Evolutionary conservation across 805 yeast genomes (phyloP).

Genomic region (Hanseniaspora clermontiae): DNA sequence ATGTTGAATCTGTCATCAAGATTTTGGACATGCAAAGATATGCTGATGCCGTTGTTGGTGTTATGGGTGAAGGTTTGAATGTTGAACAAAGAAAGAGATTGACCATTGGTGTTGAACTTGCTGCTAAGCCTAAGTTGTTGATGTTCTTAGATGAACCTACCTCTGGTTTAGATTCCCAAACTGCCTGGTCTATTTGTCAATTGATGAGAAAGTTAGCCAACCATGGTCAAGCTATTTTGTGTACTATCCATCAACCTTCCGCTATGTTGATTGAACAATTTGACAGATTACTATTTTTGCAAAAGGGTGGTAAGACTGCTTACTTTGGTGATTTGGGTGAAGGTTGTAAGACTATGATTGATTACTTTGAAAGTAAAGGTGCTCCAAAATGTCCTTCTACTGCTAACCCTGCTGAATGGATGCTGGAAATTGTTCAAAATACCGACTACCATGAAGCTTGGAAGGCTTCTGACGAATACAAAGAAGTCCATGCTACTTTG

Average conservation of each 20-base stretch:
- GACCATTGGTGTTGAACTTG: slow-evolving; percentile 55
- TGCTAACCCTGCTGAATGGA: slow-evolving; percentile 85
- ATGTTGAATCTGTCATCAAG: slow-evolving; percentile 53
- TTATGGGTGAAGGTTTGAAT: slow-evolving; percentile 56
- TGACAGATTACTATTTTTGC: slow-evolving; percentile 60
- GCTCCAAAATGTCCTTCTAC: slow-evolving; percentile 52
- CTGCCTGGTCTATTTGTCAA: slow-evolving; percentile 55
- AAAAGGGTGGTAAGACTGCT: slow-evolving; percentile 59
- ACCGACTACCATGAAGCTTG: slow-evolving; percentile 69
- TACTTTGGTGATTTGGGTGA: slow-evolving; percentile 65
- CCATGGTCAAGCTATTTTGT: slow-evolving; percentile 51
- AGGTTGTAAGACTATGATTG: slow-evolving; percentile 43
- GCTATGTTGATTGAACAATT: slow-evolving; percentile 66
- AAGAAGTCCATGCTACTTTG: slow-evolving; percentile 47
- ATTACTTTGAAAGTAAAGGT: slow-evolving; percentile 55
- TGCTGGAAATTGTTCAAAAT: slow-evolving; percentile 75
- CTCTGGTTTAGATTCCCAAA: slow-evolving; percentile 56
- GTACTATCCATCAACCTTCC: slow-evolving; percentile 80
- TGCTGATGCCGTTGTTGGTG: slow-evolving; percentile 65
- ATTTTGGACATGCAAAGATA: slow-evolving; percentile 51
- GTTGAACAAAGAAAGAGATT: slow-evolving; percentile 52
- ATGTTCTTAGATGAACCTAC: slow-evolving; percentile 58
- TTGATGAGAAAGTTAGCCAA: slow-evolving; percentile 47
- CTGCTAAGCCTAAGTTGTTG: slow-evolving; percentile 49
- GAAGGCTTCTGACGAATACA: slow-evolving; percentile 54